Evolutionary conservation across 208 protist genomes (phyloP), one percentile per base, ranked within the genome.

Genomic region (Leishmania major): DNA sequence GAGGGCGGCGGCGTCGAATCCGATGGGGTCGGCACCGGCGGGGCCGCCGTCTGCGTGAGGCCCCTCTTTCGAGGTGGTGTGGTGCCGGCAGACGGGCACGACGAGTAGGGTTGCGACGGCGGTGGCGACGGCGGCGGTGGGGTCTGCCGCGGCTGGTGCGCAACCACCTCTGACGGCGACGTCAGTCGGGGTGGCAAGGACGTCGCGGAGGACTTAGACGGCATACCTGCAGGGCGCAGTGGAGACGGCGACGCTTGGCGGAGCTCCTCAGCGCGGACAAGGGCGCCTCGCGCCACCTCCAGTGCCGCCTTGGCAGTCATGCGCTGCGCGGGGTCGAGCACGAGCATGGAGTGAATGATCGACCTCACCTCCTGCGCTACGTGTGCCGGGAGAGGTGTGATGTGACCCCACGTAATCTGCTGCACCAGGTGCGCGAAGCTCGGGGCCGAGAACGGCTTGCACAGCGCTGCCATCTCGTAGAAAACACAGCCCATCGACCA

Each of bases 401-500:
- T 75, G 57, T 94, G 84, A 19, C 94, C 94, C 15, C 86, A 81
- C n/a, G 91, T 95, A 73, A 97, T 86, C 80, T 95, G 84, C 84
- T 94, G 85, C 49, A 97, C 93, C 28, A 97, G 90, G 69, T 82
- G 82, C 28, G 92, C 92, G 75, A 97, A 96, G 84, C 92, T 97
- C 3, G 76, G 82, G 3, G 91, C 80, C 7, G 79, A 70, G 79
- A 98, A 98, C 37, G 96, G 87, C 64, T 88, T 85, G 69, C 93
- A 74, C 78, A 91, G 86, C 45, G 91, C 88, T 72, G 92, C 85
- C 81, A 98, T 88, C 77, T 98, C 96, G 80, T 95, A 98, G 60
- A 98, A 93, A 45, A 97, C 89, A 45, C 87, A 93, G 22, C 96
- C 96, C 4, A 98, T 85, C 8, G 96, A 94, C 91, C 98, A 99